Evolutionary conservation across 73 alveolate species (phyloP).

Genomic region (Paramecium primaurelia): DNA sequence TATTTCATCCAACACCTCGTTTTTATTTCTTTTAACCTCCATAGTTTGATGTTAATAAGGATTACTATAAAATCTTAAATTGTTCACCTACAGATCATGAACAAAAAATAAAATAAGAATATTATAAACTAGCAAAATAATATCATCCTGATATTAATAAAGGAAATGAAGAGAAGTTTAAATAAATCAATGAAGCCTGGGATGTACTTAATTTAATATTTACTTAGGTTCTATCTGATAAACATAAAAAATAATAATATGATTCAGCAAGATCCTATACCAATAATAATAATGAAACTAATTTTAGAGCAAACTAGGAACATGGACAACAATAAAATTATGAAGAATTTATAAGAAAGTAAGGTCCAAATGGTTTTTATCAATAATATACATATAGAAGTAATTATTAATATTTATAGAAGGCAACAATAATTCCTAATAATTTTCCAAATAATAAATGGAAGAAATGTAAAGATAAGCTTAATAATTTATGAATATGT

Average conservation of each 20-base stretch:
- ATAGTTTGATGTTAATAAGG: conserved; percentile 10
- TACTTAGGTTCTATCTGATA: not conserved
- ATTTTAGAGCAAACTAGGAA: not conserved
- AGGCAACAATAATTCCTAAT: not conserved
- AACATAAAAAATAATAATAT: conserved; percentile 17
- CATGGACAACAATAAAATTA: not conserved
- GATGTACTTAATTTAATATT: not conserved
- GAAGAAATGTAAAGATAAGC: not conserved
- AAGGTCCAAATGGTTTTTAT: not conserved
- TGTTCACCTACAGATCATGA: conserved; percentile 73
- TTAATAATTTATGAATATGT: not conserved
- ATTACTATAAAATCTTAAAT: conserved; percentile 70
- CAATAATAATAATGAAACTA: not conserved
- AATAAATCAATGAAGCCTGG: conserved; percentile 74
- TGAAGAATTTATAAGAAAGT: not conserved
- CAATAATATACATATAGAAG: not conserved
- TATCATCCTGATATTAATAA: conserved; percentile 92
- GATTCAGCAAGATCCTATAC: not conserved
- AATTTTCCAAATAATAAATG: not conserved
- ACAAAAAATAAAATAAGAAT: conserved; percentile 86
- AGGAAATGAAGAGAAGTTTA: conserved; percentile 70
- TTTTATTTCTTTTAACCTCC: conserved; percentile 11
- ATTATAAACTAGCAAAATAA: conserved; percentile 88
- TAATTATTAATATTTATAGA: not conserved
- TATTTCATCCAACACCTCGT: not conserved